These are phyloP conservation scores for Cryphonectria japonica DNA, from an alignment of 2,329 filamentous ascomycete species.

Conservation along the genomic window DNA sequence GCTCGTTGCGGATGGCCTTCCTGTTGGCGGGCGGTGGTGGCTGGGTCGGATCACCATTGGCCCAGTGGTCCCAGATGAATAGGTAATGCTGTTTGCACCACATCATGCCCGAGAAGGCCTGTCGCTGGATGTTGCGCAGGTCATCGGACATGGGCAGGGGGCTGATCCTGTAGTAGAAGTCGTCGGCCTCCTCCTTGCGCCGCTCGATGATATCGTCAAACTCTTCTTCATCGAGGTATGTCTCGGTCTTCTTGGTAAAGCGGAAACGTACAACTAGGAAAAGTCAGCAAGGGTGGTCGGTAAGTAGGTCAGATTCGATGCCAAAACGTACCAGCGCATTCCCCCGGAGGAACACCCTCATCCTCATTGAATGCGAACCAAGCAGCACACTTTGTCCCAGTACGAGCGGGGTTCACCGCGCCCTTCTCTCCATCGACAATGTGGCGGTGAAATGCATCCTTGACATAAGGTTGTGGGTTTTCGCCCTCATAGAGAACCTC, in stretches of 20 bases:
- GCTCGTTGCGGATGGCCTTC: slow-evolving; percentile 79
- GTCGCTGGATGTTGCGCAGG: slow-evolving; percentile 90
- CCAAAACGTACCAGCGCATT: slow-evolving; percentile 77
- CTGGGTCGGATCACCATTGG: slow-evolving; percentile 87
- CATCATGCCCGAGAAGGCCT: slow-evolving; percentile 95
- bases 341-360: slow-evolving; percentile 83
- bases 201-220: slow-evolving; percentile 91
- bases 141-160: slow-evolving; percentile 93
- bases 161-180: slow-evolving; percentile 93
- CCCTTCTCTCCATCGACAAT: slow-evolving; percentile 82
- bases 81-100: slow-evolving; percentile 98
- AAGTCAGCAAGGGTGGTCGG: slow-evolving; percentile 7
- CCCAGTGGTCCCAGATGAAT: slow-evolving; percentile 98
- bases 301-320: slow-evolving; percentile 47
- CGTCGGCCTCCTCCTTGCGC: slow-evolving; percentile 86
- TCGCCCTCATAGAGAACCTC: slow-evolving; percentile 74
- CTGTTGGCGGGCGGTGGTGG: slow-evolving; percentile 81
- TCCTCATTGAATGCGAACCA: slow-evolving; percentile 93
- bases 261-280: slow-evolving; percentile 81
- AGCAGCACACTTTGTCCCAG: slow-evolving; percentile 85
- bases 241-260: slow-evolving; percentile 74
- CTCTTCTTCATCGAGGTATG: slow-evolving; percentile 86
- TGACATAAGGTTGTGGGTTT: slow-evolving; percentile 85
- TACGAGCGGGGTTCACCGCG: slow-evolving; percentile 78
- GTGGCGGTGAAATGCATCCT: slow-evolving; percentile 90